Percentiles rank a stretch among this genome's conserved stretches.
These are phyloP conservation scores for Tulasnella sp. DNA, from an alignment of 768 basidiomycete species.

Conservation along the genomic window DNA sequence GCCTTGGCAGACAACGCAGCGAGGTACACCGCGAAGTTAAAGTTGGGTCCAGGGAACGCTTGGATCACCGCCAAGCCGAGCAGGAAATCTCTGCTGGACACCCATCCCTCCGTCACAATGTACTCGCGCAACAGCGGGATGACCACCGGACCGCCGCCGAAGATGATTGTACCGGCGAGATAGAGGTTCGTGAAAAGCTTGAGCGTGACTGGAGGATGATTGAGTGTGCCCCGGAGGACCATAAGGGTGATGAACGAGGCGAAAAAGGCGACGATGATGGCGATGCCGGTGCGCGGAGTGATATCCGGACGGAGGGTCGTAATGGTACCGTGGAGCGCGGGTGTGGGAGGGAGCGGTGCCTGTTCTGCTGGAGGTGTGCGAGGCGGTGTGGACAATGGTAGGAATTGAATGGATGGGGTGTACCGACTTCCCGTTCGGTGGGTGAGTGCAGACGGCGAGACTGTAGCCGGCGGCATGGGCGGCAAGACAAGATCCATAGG, in stretches of 20 bases:
- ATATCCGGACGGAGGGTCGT: conserved; percentile 25
- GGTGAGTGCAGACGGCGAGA: neutral
- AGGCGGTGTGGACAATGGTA: neutral
- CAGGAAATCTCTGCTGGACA: conserved; percentile 41
- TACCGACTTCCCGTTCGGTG: no score
- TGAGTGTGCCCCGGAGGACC: conserved; percentile 4
- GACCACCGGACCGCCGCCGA: conserved; percentile 45
- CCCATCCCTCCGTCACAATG: conserved; percentile 40
- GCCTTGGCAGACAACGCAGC: conserved; percentile 31
- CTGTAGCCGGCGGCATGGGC: neutral
- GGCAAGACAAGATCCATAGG: neutral
- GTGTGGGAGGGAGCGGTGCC: neutral
- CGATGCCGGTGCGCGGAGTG: conserved; percentile 19
- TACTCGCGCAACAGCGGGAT: conserved; percentile 42
- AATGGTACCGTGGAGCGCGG: conserved; percentile 15
- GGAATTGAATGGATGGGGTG: neutral
- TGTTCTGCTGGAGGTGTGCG: neutral
- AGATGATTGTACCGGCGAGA: conserved; percentile 38
- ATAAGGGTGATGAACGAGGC: neutral
- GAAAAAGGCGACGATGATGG: neutral
- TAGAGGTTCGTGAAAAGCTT: conserved; percentile 35
- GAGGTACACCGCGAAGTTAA: conserved; percentile 41
- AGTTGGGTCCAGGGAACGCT: conserved; percentile 43
- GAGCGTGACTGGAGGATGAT: conserved; percentile 18
- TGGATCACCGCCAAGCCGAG: conserved; percentile 41